phyloP scores from a whole-genome alignment of 2,329 filamentous ascomycete species.

The Drechslera avenae region DNA sequence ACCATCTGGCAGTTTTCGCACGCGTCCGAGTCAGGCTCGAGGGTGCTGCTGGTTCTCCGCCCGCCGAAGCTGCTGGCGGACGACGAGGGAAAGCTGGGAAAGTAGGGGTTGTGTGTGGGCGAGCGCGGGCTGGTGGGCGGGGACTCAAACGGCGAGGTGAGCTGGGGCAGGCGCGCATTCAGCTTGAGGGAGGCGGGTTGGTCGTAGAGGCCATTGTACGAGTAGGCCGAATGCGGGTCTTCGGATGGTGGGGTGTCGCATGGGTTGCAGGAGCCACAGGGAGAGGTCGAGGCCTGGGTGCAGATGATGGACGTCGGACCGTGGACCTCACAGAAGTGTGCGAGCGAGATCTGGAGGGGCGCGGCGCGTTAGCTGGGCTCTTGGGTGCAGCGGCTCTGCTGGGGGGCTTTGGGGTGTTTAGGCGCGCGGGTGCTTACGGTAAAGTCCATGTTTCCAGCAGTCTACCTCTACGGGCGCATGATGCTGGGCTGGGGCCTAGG shows the following conservation, averaged over 20 bases:
- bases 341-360: constrained; percentile 60
- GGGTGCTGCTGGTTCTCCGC: constrained; percentile 42
- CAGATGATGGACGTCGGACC: constrained; percentile 66
- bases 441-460: constrained; percentile 47
- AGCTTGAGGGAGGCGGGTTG: constrained; percentile 41
- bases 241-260: constrained; percentile 51
- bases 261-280: constrained; percentile 60
- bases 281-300: constrained; percentile 62
- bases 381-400: no score
- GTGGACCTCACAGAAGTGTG: constrained; percentile 67
- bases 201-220: constrained; percentile 44
- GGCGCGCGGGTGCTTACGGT: constrained; percentile 35
- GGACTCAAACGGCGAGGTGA: constrained; percentile 48
- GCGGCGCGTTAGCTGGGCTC: constrained; percentile 10
- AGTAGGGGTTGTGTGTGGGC: constrained; percentile 56
- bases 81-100: constrained; percentile 48
- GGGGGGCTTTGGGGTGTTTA: constrained; percentile 2
- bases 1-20: constrained; percentile 64
- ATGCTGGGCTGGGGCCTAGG: constrained; percentile 26
- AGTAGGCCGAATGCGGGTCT: constrained; percentile 39
- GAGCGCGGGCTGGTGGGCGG: constrained; percentile 50
- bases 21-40: constrained; percentile 57
- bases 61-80: constrained; percentile 39
- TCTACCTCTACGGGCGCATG: constrained; percentile 41
- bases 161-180: constrained; percentile 38